A percentile compares a stretch with the other conserved stretches of the same genome.
phyloP scores from a whole-genome alignment of 192 early-diverging fungal species.

The Entophlyctis luteolus region DNA sequence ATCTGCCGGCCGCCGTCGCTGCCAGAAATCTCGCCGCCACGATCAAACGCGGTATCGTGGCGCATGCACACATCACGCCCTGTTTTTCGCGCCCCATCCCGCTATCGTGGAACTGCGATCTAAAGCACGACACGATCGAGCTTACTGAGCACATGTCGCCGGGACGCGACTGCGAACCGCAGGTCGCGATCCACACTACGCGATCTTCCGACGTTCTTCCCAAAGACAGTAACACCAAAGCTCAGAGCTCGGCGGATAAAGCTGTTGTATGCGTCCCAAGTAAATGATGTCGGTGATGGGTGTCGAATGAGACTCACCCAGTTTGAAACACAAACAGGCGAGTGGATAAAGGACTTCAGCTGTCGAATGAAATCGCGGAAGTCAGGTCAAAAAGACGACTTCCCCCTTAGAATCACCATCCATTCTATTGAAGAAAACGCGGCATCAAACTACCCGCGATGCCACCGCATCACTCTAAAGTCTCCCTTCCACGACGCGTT shows the following conservation, averaged over 20 bases:
- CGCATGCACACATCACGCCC: constrained; percentile 20
- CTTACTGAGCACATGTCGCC: too few species aligned
- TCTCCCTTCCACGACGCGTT: constrained; percentile 26
- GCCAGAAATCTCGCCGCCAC: too few species aligned
- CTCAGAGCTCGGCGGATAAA: background rate
- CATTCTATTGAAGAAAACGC: background rate
- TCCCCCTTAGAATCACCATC: background rate
- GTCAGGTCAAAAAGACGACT: background rate
- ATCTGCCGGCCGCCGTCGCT: too few species aligned
- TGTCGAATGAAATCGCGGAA: background rate
- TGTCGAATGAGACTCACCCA: background rate
- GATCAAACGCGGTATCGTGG: too few species aligned
- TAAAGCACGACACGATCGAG: background rate
- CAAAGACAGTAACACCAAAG: too few species aligned
- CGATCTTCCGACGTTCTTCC: background rate
- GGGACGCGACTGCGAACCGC: too few species aligned
- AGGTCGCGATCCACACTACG: background rate
- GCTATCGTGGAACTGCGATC: constrained; percentile 6
- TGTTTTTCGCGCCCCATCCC: constrained; percentile 9
- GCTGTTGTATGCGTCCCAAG: background rate
- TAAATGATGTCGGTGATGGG: background rate
- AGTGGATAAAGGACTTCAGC: constrained; percentile 25
- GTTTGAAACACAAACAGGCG: background rate
- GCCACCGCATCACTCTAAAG: constrained; percentile 22
- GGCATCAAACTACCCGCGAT: constrained; percentile 4